Base-by-base conservation (phyloP, 1,284 basidiomycete species). In the Cryptococcus floricola region DNA sequence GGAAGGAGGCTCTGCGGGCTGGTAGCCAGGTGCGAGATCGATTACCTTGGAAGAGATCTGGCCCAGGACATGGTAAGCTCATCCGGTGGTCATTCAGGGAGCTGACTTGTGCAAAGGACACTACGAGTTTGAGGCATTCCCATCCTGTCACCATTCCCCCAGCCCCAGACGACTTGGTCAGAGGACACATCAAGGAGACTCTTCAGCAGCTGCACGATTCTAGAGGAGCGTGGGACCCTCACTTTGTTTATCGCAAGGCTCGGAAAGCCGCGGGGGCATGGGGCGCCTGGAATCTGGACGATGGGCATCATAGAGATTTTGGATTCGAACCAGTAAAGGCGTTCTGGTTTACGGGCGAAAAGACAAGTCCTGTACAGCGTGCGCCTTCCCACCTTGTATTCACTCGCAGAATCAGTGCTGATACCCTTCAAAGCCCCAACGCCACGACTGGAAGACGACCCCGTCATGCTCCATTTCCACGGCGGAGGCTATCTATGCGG, bases 401-500 rank as follows among this genome's bases (percentile, higher is more conserved):
- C 31, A 45, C 50, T 50, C 13, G 28, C 14, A 27, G 12, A 7
- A 0, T 12, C 14, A n/a, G 28, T 27, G 19, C 41, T 28, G 42
- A 41, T 25, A 46, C 23, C 2, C 43, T 18, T 14, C 37, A 19
- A 55, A 53, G 59, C 19, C 23, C 56, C 55, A 1, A 44, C 38
- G 0, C 52, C 61, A 3, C 61, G 66, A 13, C 48, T 55, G 8
- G 56, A 57, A 4, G 70, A 69, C 10, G 63, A 71, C n/a, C 66
- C 73, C 5, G 67, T 73, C 23, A 56, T 69, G 44, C 63, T 75
- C 23, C 57, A 65, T 41, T 71, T 75, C 45, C 73, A 75, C 53
- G 73, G 73, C 19, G 73, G 73, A 6, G 73, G 73, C 1, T 73
- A 75, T 52, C 55, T 75, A 9, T 67, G 62, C 51, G 73, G 73